These are phyloP conservation scores for Lipomyces yamanashiensis DNA, from an alignment of 805 yeast genomes.

Conservation along the genomic window DNA sequence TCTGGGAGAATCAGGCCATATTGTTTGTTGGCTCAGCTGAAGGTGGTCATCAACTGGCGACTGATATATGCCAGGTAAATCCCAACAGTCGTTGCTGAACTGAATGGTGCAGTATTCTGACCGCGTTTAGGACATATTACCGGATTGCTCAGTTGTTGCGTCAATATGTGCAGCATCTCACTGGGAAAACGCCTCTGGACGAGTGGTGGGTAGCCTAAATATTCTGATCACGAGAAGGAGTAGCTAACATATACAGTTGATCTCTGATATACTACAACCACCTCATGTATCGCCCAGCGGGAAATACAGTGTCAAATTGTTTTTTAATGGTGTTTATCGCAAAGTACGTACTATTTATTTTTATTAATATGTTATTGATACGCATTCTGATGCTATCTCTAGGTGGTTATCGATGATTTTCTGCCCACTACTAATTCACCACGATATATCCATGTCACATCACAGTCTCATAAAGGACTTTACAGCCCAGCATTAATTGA, in stretches of 20 bases:
- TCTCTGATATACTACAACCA: constrained; percentile 39
- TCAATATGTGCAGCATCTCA: constrained; percentile 59
- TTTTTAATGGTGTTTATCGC: constrained; percentile 60
- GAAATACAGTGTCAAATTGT: constrained; percentile 51
- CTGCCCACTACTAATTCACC: constrained; percentile 48
- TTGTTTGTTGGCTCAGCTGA: neutral
- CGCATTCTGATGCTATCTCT: neutral
- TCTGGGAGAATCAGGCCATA: constrained; percentile 19
- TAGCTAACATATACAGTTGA: constrained; percentile 6
- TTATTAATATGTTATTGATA: neutral
- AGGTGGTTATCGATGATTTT: constrained; percentile 52
- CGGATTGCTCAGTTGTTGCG: constrained; percentile 79
- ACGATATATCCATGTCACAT: constrained; percentile 43
- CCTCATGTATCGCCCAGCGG: constrained; percentile 39
- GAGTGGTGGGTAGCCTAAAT: constrained; percentile 1
- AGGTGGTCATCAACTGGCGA: neutral
- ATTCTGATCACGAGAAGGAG: neutral
- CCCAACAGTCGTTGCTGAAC: too few relatives aligned
- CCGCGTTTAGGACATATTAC: constrained; percentile 40
- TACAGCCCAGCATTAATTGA: constrained; percentile 75
- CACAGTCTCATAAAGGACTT: constrained; percentile 45
- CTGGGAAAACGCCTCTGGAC: constrained; percentile 36
- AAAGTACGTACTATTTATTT: constrained; percentile 36
- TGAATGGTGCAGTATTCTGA: neutral
- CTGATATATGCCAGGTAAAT: constrained; percentile 25